A percentile compares a stretch with the other conserved stretches of the same genome.
Evolutionary conservation across 208 protist species (phyloP).

Genomic region (Herpetomonas tarakana): DNA sequence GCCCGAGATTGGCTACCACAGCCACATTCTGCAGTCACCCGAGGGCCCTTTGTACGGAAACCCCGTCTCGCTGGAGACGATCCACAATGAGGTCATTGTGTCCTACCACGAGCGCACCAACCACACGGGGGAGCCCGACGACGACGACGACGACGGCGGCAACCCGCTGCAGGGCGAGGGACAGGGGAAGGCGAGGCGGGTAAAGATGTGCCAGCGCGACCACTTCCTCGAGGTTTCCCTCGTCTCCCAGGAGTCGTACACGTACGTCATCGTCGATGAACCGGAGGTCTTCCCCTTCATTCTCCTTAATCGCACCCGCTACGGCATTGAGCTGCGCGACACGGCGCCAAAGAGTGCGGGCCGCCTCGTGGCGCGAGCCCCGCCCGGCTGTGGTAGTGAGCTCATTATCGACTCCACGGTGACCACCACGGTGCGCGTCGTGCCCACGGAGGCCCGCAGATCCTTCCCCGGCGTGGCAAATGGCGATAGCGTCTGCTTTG

Average conservation of each 20-base stretch:
- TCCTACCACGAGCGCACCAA: constrained; percentile 33
- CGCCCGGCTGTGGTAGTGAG: constrained; percentile 42
- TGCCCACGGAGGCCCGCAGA: constrained; percentile 9
- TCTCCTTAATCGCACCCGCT: constrained; percentile 69
- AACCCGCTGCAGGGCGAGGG: not conserved
- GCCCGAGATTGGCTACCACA: constrained; percentile 52
- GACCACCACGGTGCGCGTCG: constrained; percentile 28
- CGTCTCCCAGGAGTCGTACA: constrained; percentile 62
- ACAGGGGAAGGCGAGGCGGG: not conserved
- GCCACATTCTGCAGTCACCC: constrained; percentile 55
- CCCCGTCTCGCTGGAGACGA: constrained; percentile 73
- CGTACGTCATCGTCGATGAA: constrained; percentile 75
- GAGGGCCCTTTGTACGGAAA: constrained; percentile 51
- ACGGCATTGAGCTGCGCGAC: constrained; percentile 46
- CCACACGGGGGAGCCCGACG: constrained; percentile 2
- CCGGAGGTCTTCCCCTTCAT: constrained; percentile 57
- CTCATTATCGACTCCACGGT: constrained; percentile 49
- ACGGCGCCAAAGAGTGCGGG: constrained; percentile 28
- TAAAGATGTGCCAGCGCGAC: constrained; percentile 22
- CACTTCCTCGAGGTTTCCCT: constrained; percentile 71
- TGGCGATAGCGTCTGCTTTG: constrained; percentile 18
- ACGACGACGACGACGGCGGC: not conserved
- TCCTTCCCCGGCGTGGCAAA: not conserved
- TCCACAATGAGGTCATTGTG: constrained; percentile 65
- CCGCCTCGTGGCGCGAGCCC: constrained; percentile 50